A percentile compares a stretch with the other conserved stretches of the same genome.
Conservation (phyloP, 2,329 filamentous ascomycete genomes). For the Colletotrichum kahawae region DNA sequence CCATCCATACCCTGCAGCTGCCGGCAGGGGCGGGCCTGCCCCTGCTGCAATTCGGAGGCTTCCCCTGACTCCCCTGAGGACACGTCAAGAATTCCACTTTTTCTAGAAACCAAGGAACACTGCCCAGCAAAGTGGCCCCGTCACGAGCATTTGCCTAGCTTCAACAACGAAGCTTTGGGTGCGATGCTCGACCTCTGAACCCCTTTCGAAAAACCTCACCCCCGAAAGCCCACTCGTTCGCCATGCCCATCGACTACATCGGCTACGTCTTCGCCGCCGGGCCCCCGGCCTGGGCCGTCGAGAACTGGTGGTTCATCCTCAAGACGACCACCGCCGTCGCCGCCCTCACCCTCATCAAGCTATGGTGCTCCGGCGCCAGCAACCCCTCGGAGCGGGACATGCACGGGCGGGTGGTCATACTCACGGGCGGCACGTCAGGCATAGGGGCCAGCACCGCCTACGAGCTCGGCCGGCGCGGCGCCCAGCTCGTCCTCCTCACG, state of each 20-base stretch:
- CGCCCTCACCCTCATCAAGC: conserved; percentile 62
- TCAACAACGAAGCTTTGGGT: neutral
- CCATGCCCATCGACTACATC: conserved; percentile 60
- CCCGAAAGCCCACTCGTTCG: conserved; percentile 25
- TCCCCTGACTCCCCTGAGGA: neutral
- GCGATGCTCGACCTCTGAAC: neutral
- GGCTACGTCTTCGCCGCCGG: conserved; percentile 52
- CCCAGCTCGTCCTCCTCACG: conserved; percentile 89
- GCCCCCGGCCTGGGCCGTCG: conserved; percentile 52
- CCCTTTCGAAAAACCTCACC: neutral
- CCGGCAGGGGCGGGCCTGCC: neutral
- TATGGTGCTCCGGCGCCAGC: conserved; percentile 75
- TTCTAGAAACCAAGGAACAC: conserved; percentile 10
- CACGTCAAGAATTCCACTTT: conserved; percentile 5
- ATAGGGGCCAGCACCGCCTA: conserved; percentile 81
- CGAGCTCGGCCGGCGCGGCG: conserved; percentile 79
- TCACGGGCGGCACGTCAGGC: conserved; percentile 94
- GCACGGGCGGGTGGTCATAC: conserved; percentile 91
- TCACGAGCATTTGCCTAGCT: neutral
- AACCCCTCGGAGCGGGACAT: conserved; percentile 82
- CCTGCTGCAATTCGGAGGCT: neutral
- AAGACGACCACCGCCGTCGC: conserved; percentile 41
- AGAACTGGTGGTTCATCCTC: conserved; percentile 47
- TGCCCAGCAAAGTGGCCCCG: neutral
- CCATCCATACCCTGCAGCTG: neutral